Evolutionary conservation across 2,329 filamentous ascomycete species (phyloP).

Genomic region (Sclerotinia subarctica): DNA sequence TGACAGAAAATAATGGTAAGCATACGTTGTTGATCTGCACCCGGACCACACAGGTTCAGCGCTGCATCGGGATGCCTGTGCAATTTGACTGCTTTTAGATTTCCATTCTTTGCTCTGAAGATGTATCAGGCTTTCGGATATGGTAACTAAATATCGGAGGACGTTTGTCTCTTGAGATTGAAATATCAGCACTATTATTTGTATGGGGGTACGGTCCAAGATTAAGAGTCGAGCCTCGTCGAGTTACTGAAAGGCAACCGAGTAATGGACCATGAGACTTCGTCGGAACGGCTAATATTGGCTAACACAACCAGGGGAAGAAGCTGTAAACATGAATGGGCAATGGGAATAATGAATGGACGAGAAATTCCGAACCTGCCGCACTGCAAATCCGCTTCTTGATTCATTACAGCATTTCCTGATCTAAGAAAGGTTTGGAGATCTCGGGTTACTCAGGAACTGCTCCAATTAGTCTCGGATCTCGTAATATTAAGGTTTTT

Average conservation of each 20-base stretch:
- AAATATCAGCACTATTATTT: slow-evolving; percentile 46
- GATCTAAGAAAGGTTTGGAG: too few species aligned
- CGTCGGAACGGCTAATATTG: background rate
- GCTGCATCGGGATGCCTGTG: slow-evolving; percentile 38
- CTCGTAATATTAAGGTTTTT: too few species aligned
- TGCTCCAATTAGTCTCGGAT: too few species aligned
- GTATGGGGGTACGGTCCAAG: slow-evolving; percentile 41
- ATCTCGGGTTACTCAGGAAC: too few species aligned
- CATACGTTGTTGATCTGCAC: slow-evolving; percentile 52
- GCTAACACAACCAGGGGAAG: background rate
- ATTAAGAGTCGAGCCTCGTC: slow-evolving; percentile 36
- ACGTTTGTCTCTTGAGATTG: slow-evolving; percentile 41
- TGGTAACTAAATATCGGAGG: slow-evolving; percentile 46
- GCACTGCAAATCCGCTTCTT: too few species aligned
- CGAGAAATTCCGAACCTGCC: too few species aligned
- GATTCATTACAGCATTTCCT: too few species aligned
- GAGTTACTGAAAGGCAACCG: slow-evolving; percentile 20
- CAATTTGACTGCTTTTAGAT: slow-evolving; percentile 34
- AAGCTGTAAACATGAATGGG: background rate
- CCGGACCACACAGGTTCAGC: slow-evolving; percentile 36
- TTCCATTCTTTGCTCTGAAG: slow-evolving; percentile 36
- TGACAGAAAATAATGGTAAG: slow-evolving; percentile 29
- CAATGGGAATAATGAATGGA: background rate
- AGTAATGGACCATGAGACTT: background rate
- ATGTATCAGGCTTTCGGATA: slow-evolving; percentile 38